Evolutionary conservation across 2,329 filamentous ascomycete genomes (phyloP).

Genomic region (Laburnicola sp.): DNA sequence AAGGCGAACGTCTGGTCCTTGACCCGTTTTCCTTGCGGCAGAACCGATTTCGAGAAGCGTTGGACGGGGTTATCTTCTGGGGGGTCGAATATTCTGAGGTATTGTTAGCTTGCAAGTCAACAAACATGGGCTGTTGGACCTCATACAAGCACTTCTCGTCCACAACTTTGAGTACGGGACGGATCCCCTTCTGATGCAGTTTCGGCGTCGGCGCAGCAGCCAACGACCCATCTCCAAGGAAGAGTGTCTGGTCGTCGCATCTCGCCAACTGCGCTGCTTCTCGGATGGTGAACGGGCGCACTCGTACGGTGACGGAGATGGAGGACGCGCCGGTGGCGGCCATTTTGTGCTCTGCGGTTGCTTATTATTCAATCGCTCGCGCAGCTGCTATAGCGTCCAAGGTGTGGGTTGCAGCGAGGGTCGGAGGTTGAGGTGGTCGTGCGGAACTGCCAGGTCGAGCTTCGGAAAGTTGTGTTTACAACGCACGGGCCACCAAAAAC

Average conservation of each 20-base stretch:
- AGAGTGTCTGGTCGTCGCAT: slow-evolving; percentile 82
- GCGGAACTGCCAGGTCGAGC: slow-evolving; percentile 27
- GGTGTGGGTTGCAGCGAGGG: slow-evolving; percentile 21
- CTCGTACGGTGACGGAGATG: slow-evolving; percentile 60
- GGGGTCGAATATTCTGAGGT: slow-evolving; percentile 84
- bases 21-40: slow-evolving; percentile 80
- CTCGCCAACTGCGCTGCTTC: slow-evolving; percentile 88
- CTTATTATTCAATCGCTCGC: background rate
- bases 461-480: slow-evolving; percentile 28
- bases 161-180: slow-evolving; percentile 91
- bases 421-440: slow-evolving; percentile 20
- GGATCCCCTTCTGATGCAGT: slow-evolving; percentile 80
- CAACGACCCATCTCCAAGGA: slow-evolving; percentile 94
- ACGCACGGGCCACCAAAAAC: slow-evolving; percentile 29
- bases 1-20: slow-evolving; percentile 99
- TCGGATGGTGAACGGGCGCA: slow-evolving; percentile 74
- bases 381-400: slow-evolving; percentile 1
- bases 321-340: slow-evolving; percentile 52
- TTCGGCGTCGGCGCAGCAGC: slow-evolving; percentile 85
- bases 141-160: slow-evolving; percentile 93
- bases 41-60: slow-evolving; percentile 78
- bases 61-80: slow-evolving; percentile 93
- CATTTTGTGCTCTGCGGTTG: slow-evolving; percentile 29
- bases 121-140: background rate
- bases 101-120: slow-evolving; percentile 22